phyloP scores from a whole-genome alignment of 139 green algal genomes.

The Axilococcus clingmanii region DNA sequence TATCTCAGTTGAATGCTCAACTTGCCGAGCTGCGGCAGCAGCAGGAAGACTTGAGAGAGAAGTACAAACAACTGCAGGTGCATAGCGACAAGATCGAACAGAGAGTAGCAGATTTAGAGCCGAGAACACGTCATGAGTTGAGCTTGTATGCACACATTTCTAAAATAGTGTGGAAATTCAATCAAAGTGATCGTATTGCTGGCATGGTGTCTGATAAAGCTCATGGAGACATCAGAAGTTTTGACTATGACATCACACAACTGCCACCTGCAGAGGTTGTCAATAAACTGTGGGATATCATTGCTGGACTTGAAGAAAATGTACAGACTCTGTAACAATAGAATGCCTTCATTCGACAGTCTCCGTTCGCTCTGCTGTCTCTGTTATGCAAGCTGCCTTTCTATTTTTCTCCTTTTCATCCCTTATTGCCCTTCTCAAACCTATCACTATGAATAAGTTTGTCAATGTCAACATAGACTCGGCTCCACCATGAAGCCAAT shows the following conservation, averaged over 20 bases:
- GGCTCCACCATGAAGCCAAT: constrained; percentile 91
- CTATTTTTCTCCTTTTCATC: constrained; percentile 25
- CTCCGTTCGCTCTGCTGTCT: constrained; percentile 1
- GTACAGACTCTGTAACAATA: neutral
- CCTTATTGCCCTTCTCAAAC: constrained; percentile 36
- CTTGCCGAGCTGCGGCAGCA: constrained; percentile 11
- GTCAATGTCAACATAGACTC: constrained; percentile 93
- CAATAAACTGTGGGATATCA: constrained; percentile 25
- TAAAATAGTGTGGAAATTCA: constrained; percentile 41
- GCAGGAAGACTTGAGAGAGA: no score
- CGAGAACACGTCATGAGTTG: no score
- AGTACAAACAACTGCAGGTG: no score
- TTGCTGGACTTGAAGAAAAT: constrained; percentile 3
- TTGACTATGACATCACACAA: constrained; percentile 19
- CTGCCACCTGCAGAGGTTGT: constrained; percentile 8
- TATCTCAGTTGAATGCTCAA: constrained; percentile 9
- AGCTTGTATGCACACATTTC: constrained; percentile 52
- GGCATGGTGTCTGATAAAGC: constrained; percentile 27
- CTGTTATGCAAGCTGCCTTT: neutral
- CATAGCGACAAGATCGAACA: no score
- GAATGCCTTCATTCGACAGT: neutral
- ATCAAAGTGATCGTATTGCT: constrained; percentile 20
- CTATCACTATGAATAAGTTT: constrained; percentile 86
- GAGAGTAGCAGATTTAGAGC: no score
- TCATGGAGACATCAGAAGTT: constrained; percentile 6